These are phyloP conservation scores for Candida vaughaniae DNA, from an alignment of 805 yeast genomes.

Conservation along the genomic window DNA sequence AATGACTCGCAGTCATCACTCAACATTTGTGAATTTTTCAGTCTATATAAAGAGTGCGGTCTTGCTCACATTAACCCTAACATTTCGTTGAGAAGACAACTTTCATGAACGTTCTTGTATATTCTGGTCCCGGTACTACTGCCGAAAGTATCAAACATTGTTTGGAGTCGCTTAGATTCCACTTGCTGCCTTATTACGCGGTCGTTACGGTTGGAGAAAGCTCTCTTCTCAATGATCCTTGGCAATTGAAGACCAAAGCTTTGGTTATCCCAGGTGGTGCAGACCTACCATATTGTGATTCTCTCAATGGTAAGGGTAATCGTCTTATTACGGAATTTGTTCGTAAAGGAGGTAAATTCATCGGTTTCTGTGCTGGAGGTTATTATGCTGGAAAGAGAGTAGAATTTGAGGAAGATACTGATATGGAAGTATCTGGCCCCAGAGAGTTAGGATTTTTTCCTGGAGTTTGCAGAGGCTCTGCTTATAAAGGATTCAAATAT, in stretches of 20 bases:
- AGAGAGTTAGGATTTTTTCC: constrained; percentile 82
- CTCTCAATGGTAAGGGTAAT: constrained; percentile 70
- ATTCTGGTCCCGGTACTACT: constrained; percentile 74
- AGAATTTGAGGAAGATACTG: constrained; percentile 81
- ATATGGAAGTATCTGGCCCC: constrained; percentile 81
- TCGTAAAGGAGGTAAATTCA: constrained; percentile 71
- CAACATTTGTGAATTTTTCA: background rate
- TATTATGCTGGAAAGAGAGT: constrained; percentile 74
- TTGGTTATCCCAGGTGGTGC: constrained; percentile 97
- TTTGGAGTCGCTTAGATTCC: constrained; percentile 66
- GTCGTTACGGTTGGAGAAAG: constrained; percentile 68
- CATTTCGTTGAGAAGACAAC: no score
- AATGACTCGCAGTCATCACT: no score
- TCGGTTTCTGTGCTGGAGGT: constrained; percentile 96
- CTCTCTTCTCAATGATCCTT: constrained; percentile 75
- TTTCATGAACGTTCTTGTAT: constrained; percentile 41
- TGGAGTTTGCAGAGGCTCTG: constrained; percentile 81
- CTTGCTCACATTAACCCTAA: no score
- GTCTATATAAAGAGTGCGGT: no score
- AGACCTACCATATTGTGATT: constrained; percentile 79
- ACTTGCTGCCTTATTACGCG: constrained; percentile 85
- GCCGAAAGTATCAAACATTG: constrained; percentile 84
- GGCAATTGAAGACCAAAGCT: constrained; percentile 77
- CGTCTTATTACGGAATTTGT: constrained; percentile 60
- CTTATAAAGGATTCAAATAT: constrained; percentile 76